Evolutionary conservation across 2,329 filamentous ascomycete genomes (phyloP).

Genomic region (Cladosporium sp.): DNA sequence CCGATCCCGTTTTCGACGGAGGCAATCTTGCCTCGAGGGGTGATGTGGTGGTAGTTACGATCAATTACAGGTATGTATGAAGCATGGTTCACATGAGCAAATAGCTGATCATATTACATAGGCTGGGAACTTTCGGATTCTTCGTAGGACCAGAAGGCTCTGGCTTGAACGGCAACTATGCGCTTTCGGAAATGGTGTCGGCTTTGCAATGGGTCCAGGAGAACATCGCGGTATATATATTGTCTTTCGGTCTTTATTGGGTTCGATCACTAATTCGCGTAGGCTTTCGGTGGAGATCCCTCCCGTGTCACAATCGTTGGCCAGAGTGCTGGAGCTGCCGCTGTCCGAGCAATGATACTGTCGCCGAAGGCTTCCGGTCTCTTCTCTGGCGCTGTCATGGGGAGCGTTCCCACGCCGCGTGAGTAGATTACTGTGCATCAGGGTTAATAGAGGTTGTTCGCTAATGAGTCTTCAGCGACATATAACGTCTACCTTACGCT

Average conservation of each 20-base stretch:
- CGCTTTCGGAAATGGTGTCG: conserved; percentile 50
- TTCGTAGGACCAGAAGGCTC: background rate
- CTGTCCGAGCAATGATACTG: background rate
- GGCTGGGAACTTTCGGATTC: background rate
- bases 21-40: conserved; percentile 43
- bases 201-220: conserved; percentile 41
- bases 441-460: background rate
- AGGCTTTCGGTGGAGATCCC: background rate
- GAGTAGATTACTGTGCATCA: background rate
- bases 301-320: background rate
- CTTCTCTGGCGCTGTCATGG: background rate
- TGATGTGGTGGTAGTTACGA: background rate
- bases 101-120: background rate
- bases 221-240: background rate
- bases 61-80: background rate
- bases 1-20: conserved; percentile 49
- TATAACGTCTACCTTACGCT: background rate
- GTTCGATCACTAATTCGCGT: background rate
- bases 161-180: conserved; percentile 47
- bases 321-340: background rate
- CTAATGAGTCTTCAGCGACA: background rate
- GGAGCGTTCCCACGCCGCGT: background rate
- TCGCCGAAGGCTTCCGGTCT: background rate
- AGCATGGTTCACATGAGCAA: background rate
- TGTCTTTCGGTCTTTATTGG: background rate